These are phyloP conservation scores for Phalaenopsis aphrodite DNA, from an alignment of 106 monocot genomes.

Conservation along the genomic window DNA sequence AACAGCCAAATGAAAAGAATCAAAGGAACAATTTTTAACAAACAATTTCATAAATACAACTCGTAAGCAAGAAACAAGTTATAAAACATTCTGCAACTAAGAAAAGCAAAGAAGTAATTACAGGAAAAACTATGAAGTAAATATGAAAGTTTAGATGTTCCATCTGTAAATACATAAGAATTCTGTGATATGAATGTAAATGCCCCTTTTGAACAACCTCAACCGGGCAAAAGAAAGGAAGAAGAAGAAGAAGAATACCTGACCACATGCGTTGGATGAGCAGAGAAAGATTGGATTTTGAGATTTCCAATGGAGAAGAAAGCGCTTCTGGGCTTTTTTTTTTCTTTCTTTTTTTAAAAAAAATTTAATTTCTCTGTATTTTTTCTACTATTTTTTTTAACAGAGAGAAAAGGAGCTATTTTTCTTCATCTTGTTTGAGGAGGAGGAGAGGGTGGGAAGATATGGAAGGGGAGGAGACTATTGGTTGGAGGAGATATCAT, in stretches of 20 bases:
- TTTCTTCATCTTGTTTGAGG: neutral
- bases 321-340: neutral
- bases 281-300: neutral
- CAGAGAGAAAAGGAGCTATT: neutral
- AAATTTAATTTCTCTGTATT: neutral
- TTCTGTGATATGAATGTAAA: no score
- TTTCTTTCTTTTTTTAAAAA: neutral
- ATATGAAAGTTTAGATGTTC: no score
- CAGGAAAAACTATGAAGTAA: neutral
- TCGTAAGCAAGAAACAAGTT: neutral
- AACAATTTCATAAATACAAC: no score
- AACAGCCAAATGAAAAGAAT: neutral
- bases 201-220: no score
- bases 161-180: no score
- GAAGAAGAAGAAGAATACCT: neutral
- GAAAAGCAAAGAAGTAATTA: neutral
- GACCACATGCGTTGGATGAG: neutral
- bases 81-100: neutral
- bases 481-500: slow-evolving; percentile 12
- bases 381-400: neutral
- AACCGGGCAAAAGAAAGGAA: no score
- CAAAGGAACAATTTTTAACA: no score
- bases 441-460: slow-evolving; percentile 3
- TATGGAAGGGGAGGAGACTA: slow-evolving; percentile 12
- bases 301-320: neutral